Conservation (phyloP, 2,329 filamentous ascomycete species). For the Cytospora chrysosperma region DNA sequence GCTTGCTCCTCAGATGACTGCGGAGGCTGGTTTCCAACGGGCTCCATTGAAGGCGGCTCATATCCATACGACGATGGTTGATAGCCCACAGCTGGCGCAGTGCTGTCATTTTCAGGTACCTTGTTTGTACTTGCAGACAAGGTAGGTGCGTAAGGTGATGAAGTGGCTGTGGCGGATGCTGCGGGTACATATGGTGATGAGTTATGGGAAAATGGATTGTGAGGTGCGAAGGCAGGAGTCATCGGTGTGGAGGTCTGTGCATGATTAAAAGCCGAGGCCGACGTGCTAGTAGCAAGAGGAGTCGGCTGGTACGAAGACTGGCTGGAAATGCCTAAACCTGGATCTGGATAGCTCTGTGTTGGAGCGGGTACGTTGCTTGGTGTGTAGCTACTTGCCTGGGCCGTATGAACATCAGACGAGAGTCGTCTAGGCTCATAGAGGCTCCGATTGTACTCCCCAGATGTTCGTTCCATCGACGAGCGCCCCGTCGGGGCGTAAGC, state of each 20-base stretch:
- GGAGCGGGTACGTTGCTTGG: conserved; percentile 34
- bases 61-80: conserved; percentile 52
- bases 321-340: conserved; percentile 27
- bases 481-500: conserved; percentile 35
- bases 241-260: conserved; percentile 1
- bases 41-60: conserved; percentile 44
- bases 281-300: conserved; percentile 26
- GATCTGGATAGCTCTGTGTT: conserved; percentile 33
- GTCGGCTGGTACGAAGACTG: conserved; percentile 31
- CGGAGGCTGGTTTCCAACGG: conserved; percentile 31
- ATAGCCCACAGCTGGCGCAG: conserved; percentile 33
- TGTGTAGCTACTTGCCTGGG: conserved; percentile 35
- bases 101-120: neutral
- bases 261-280: conserved; percentile 3
- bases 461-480: conserved; percentile 46
- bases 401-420: conserved; percentile 39
- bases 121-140: conserved; percentile 7
- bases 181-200: conserved; percentile 25
- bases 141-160: conserved; percentile 14
- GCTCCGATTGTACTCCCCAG: conserved; percentile 41
- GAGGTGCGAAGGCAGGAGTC: conserved; percentile 18
- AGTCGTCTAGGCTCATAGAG: conserved; percentile 44
- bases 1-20: conserved; percentile 31
- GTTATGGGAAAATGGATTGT: conserved; percentile 19
- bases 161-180: conserved; percentile 3